Conservation (phyloP, 1,139 yeast species). For the Sugiyamaella neomexicana region DNA sequence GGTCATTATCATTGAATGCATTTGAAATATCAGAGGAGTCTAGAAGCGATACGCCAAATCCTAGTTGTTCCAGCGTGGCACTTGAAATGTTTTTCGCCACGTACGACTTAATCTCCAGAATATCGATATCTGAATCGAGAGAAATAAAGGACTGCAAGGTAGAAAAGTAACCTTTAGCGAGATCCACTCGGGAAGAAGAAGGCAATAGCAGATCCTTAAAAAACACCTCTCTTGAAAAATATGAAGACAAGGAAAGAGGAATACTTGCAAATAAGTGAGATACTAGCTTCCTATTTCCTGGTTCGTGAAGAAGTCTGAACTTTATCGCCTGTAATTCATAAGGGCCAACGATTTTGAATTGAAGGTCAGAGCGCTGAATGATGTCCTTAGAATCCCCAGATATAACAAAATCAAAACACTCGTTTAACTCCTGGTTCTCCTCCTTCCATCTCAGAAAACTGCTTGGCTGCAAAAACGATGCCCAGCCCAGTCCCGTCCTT, state of each 20-base stretch:
- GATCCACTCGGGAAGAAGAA: slow-evolving; percentile 9
- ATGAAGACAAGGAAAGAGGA: slow-evolving; percentile 25
- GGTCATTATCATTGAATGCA: not conserved
- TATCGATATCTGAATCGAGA: not conserved
- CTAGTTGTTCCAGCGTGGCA: not conserved
- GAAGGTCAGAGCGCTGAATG: slow-evolving; percentile 28
- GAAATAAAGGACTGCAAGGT: slow-evolving; percentile 15
- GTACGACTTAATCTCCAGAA: not conserved
- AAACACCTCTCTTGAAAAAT: slow-evolving; percentile 6
- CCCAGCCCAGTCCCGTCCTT: slow-evolving; percentile 9
- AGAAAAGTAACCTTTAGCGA: slow-evolving; percentile 7
- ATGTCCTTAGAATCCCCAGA: slow-evolving; percentile 23
- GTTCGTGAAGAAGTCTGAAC: slow-evolving; percentile 16
- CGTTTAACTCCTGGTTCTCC: slow-evolving; percentile 22
- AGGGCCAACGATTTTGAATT: slow-evolving; percentile 28
- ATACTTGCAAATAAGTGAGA: slow-evolving; percentile 21
- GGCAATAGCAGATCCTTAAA: slow-evolving; percentile 1
- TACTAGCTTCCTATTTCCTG: slow-evolving; percentile 18
- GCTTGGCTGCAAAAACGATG: slow-evolving; percentile 1
- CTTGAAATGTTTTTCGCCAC: not conserved
- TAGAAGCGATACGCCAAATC: slow-evolving; percentile 6
- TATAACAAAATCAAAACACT: slow-evolving; percentile 34
- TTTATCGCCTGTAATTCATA: slow-evolving; percentile 33
- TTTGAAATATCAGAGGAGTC: slow-evolving; percentile 6
- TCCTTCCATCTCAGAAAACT: slow-evolving; percentile 10